Evolutionary conservation across 1,284 basidiomycete species (phyloP).

Genomic region (Marasmius fiardii): DNA sequence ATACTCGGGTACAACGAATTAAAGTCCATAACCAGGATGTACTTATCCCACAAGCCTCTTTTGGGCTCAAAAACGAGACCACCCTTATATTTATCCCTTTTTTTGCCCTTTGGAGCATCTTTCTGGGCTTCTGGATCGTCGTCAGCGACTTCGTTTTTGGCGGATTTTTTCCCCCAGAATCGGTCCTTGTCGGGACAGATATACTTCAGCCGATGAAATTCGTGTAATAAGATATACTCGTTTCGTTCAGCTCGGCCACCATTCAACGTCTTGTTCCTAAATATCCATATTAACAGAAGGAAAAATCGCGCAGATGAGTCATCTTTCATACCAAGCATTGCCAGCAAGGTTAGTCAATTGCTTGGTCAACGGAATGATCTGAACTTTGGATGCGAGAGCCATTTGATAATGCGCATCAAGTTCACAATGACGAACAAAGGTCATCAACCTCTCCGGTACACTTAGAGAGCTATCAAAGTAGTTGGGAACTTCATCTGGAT

Average conservation of each 20-base stretch:
- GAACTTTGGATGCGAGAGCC: slow-evolving; percentile 91
- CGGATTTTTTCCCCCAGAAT: slow-evolving; percentile 73
- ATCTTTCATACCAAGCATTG: slow-evolving; percentile 79
- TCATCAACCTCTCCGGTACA: slow-evolving; percentile 77
- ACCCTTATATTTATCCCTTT: slow-evolving; percentile 97
- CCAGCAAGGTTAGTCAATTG: slow-evolving; percentile 98
- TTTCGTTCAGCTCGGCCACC: slow-evolving; percentile 97
- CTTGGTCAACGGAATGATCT: slow-evolving; percentile 82
- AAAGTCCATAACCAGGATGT: slow-evolving; percentile 99
- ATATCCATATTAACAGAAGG: not conserved
- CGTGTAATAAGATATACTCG: slow-evolving; percentile 98
- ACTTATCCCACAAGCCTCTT: slow-evolving; percentile 95
- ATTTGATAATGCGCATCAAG: slow-evolving; percentile 95
- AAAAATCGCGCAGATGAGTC: not conserved
- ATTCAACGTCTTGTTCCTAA: slow-evolving; percentile 91
- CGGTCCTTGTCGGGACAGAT: slow-evolving; percentile 99
- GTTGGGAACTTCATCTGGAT: slow-evolving; percentile 90
- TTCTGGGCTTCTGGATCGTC: slow-evolving; percentile 42
- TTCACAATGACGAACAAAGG: slow-evolving; percentile 90
- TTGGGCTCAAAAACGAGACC: slow-evolving; percentile 98
- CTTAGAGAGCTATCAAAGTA: slow-evolving; percentile 88
- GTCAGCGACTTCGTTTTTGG: slow-evolving; percentile 65
- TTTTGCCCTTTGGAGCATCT: slow-evolving; percentile 45
- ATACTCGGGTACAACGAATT: slow-evolving; percentile 99
- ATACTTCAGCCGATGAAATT: slow-evolving; percentile 96